Evolutionary conservation across 208 protist genomes (phyloP), one percentile per base, ranked within the genome.

Genomic region (Leishmania major): DNA sequence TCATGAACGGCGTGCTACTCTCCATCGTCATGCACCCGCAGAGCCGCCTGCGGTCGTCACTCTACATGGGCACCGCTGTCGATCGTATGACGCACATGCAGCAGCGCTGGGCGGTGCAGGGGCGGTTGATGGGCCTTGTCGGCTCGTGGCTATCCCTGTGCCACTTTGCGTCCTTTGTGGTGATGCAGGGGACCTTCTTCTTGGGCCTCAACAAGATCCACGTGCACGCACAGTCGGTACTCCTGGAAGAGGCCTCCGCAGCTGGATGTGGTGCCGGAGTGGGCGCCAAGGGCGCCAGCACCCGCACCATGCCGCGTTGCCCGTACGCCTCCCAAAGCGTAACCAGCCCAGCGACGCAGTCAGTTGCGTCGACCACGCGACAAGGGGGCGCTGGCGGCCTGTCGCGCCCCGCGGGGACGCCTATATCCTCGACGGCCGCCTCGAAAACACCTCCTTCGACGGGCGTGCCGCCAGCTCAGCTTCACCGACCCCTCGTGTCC

Each of bases 11-110:
- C n/a, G 77, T 93, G 55, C 47, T 93, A 55, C 82, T 96, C 49
- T 96, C 93, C 53, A 81, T 94, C 53, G 84, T 95, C 31, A 77
- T 94, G 70, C 91, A 96, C 80, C 90, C 88, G 28, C 78, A 81
- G 43, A 92, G 80, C 72, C 84, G 86, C 11, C 82, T 89, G 73
- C 80, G 80, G 35, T 80, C 84, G 15, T 79, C 66, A 10, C 77
- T 88, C 28, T 88, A 89, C 64, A 74, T 84, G 43, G 80, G 64
- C 77, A 85, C 79, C 1, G 92, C 88, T 60, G 75, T 88, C 13
- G 81, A 88, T 19, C 83, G 82, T 45, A 96, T 96, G 91, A 53
- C 55, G 28, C 47, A 49, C 19, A 66, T 87, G 71, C 86, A 84
- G 69, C 79, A 75, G 51, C 66, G 47, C 5, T 95, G 90, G 92